Evolutionary conservation across 805 yeast species (phyloP), one percentile per base, ranked within the genome.

Genomic region (Monosporozyma aquatica): DNA sequence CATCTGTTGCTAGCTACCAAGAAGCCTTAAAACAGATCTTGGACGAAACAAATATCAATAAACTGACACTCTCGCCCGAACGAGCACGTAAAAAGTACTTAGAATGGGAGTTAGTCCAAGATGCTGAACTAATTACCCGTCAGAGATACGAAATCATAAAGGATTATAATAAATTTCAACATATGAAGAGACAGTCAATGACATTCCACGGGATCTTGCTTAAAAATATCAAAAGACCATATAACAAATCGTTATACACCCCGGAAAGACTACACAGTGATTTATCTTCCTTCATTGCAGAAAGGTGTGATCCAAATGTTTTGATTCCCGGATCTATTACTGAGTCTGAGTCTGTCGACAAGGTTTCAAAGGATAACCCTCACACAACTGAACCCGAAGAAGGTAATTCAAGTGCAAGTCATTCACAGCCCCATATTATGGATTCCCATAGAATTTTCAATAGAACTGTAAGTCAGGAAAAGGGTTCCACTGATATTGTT

Each of bases 71-170:
- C 6, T 37, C 53, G 1, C 49, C 56, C 2, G 44, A 42, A 6
- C 49, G 46, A 24, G 55, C 57, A 0, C 42, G 43, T 3, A 45
- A 71, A 49, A 72, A 73, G 48, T 72, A 70, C 43, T 60, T 82
- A 1, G 97, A 89, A 49, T 68, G 71, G 45, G 97, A 80, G 52
- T 65, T 76, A 26, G 58, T 78, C 0, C 70, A 69, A 26, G 96
- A 87, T 60, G 66, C 84, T 1, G 76, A 72, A 37, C 48, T 58
- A 33, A 78, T 81, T 23, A 46, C 74, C 5, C 66, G 64, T 14
- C 76, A 79, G 36, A 71, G 82, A 23, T 72, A 69, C 26, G 41
- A 43, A 10, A 30, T 53, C n/a, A 34, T 49, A 13, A 35, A 40
- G 6, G 47, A 53, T 23, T 49, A 53, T 8, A 50, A 43, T 20